Evolutionary conservation across 2,329 filamentous ascomycete genomes (phyloP).

Genomic region (Aspergillus sojae): DNA sequence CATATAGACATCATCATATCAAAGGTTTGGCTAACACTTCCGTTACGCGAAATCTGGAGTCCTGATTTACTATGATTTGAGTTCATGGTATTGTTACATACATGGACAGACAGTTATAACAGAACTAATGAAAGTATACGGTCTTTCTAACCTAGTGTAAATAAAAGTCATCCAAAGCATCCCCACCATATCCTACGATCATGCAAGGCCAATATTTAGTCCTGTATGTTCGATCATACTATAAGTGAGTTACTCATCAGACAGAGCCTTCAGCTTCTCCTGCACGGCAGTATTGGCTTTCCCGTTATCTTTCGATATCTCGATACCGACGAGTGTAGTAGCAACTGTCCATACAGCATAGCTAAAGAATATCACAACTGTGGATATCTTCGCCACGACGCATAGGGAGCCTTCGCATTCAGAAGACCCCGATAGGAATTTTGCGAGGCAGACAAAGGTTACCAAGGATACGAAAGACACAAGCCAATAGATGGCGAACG

Average conservation of each 20-base stretch:
- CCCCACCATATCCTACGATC: no score
- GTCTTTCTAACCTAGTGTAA: no score
- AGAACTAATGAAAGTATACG: no score
- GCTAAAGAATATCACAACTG: background rate
- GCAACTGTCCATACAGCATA: background rate
- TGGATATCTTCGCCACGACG: background rate
- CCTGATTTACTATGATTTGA: no score
- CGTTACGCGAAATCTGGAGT: accelerated
- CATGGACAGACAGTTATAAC: no score
- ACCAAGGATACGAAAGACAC: background rate
- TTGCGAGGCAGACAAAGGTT: background rate
- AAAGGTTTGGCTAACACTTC: no score
- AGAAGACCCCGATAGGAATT: background rate
- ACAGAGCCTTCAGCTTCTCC: background rate
- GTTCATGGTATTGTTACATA: no score
- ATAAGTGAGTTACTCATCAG: background rate
- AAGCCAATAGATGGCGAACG: background rate
- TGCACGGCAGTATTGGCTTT: background rate
- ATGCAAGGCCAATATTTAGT: no score
- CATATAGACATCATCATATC: no score
- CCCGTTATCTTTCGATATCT: background rate
- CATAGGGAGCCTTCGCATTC: background rate
- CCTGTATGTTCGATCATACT: no score
- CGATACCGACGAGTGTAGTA: background rate
- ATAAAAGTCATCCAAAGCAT: no score